phyloP scores from a whole-genome alignment of 352 stramenopile species.

The Pythium scleroteichum region DNA sequence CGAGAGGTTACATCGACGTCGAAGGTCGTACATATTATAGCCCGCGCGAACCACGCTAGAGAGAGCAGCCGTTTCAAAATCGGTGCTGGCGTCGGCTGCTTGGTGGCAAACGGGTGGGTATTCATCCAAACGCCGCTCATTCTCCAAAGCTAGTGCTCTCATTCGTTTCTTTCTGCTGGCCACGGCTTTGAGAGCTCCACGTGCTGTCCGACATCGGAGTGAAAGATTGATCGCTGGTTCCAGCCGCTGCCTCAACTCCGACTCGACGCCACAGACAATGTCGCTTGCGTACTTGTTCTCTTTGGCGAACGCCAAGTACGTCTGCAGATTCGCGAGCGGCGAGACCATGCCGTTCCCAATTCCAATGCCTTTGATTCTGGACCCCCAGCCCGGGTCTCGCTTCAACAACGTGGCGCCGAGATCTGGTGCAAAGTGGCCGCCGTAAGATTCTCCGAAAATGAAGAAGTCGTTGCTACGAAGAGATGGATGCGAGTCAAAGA shows the following conservation, averaged over 20 bases:
- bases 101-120: slow-evolving; percentile 26
- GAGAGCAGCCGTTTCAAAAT: slow-evolving; percentile 23
- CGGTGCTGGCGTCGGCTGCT: slow-evolving; percentile 21
- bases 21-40: slow-evolving; percentile 75
- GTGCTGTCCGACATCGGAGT: slow-evolving; percentile 1
- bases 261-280: slow-evolving; percentile 27
- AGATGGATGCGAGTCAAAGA: slow-evolving; percentile 46
- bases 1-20: slow-evolving; percentile 47
- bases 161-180: neutral
- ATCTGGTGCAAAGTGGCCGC: slow-evolving; percentile 94
- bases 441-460: slow-evolving; percentile 95
- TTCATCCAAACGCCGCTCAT: neutral
- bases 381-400: slow-evolving; percentile 28
- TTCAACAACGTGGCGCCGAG: slow-evolving; percentile 80
- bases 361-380: slow-evolving; percentile 76
- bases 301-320: slow-evolving; percentile 50
- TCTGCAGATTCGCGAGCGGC: slow-evolving; percentile 42
- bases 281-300: slow-evolving; percentile 46
- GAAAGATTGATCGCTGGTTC: slow-evolving; percentile 6
- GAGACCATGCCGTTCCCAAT: slow-evolving; percentile 84
- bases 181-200: neutral
- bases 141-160: slow-evolving; percentile 12
- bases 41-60: slow-evolving; percentile 23
- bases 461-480: slow-evolving; percentile 79
- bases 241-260: neutral